Evolutionary conservation across 1,139 yeast genomes (phyloP).

Genomic region (Taphrina pruni): DNA sequence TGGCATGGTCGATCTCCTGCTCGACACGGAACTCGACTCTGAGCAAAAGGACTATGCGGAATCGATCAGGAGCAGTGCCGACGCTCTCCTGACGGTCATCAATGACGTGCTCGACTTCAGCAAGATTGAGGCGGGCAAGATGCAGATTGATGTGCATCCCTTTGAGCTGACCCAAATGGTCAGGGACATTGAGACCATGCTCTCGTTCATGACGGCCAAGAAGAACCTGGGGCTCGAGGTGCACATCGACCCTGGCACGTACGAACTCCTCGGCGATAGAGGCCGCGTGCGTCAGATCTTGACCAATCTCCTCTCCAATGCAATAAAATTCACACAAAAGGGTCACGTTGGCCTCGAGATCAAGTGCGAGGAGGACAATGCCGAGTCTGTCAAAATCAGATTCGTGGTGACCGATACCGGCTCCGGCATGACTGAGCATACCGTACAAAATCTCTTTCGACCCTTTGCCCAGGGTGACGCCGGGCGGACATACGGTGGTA

Average conservation of each 20-base stretch:
- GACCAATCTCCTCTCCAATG: conserved; percentile 85
- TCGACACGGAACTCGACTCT: conserved; percentile 76
- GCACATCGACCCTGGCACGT: conserved; percentile 47
- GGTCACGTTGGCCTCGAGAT: conserved; percentile 54
- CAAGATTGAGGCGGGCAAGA: conserved; percentile 79
- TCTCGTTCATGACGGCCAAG: conserved; percentile 33
- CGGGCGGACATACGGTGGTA: conserved; percentile 64
- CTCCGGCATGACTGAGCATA: conserved; percentile 62
- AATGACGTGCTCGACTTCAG: conserved; percentile 83
- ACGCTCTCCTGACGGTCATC: conserved; percentile 76
- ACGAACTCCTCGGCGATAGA: conserved; percentile 80
- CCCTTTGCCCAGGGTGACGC: conserved; percentile 69
- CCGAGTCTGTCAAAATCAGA: conserved; percentile 58
- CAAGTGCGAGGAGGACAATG: conserved; percentile 29
- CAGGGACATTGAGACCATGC: conserved; percentile 39
- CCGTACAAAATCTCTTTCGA: conserved; percentile 60
- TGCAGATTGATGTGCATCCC: conserved; percentile 70
- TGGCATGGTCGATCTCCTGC: conserved; percentile 90
- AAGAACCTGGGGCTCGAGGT: conserved; percentile 37
- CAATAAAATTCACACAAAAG: conserved; percentile 77
- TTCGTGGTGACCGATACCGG: conserved; percentile 74
- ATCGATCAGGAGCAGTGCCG: conserved; percentile 77
- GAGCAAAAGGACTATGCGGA: conserved; percentile 81
- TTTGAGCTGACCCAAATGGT: conserved; percentile 56
- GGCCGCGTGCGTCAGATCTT: conserved; percentile 85